phyloP scores from a whole-genome alignment of 805 yeast species.

The Saturnispora silvae region DNA sequence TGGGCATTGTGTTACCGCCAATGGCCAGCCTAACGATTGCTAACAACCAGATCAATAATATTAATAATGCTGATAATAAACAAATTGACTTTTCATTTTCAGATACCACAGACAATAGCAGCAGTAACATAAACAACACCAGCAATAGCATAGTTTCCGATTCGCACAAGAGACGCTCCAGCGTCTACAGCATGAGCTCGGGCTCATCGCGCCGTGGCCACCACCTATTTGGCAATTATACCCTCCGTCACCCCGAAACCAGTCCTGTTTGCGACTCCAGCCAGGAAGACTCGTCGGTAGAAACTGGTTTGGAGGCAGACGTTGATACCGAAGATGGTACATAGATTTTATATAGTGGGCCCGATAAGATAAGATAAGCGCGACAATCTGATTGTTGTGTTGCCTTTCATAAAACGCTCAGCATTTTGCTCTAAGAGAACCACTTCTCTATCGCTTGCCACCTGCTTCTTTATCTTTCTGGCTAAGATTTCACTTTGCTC shows the following conservation, averaged over 20 bases:
- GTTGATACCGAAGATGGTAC: neutral
- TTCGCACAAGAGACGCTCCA: neutral
- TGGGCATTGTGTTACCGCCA: conserved; percentile 5
- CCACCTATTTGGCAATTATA: conserved; percentile 4
- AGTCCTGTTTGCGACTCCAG: neutral
- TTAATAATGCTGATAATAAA: too few relatives aligned
- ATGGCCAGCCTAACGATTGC: conserved; percentile 1
- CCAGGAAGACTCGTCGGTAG: neutral
- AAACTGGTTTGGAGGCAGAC: neutral
- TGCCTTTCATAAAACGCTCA: too few relatives aligned
- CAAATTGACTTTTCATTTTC: too few relatives aligned
- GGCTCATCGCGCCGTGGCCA: conserved; percentile 1
- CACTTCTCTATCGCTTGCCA: too few relatives aligned
- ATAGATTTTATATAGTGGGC: neutral
- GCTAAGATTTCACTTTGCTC: neutral
- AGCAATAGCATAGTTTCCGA: too few relatives aligned
- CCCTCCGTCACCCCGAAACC: neutral
- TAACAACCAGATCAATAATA: too few relatives aligned
- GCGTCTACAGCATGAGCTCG: conserved; percentile 1
- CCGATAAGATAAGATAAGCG: too few relatives aligned
- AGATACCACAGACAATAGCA: too few relatives aligned
- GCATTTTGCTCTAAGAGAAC: too few relatives aligned
- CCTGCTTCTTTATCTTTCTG: too few relatives aligned
- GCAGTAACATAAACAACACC: too few relatives aligned
- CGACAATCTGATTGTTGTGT: too few relatives aligned